Conservation (phyloP, 306 rosid genomes). For the Vachellia collinsii region DNA sequence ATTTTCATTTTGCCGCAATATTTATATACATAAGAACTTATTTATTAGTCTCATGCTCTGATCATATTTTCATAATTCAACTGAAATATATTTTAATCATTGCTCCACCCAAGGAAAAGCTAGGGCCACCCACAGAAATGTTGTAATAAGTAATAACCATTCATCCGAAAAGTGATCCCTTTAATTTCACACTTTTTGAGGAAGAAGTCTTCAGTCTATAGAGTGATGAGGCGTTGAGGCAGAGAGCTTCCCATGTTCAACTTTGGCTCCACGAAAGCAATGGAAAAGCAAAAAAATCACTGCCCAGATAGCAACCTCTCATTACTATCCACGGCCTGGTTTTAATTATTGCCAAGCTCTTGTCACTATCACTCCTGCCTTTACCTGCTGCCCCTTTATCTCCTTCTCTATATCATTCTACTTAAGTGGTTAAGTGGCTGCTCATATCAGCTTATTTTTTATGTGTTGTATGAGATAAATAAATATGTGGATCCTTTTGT, state of each 20-base stretch:
- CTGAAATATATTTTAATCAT: too few species aligned
- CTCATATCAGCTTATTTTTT: too few species aligned
- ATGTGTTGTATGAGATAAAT: too few species aligned
- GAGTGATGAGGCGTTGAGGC: neutral
- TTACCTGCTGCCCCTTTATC: neutral
- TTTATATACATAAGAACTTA: too few species aligned
- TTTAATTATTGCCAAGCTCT: neutral
- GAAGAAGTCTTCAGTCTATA: neutral
- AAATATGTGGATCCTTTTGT: too few species aligned
- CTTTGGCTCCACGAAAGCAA: neutral
- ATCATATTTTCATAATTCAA: too few species aligned
- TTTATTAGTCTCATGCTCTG: too few species aligned
- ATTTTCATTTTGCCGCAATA: too few species aligned
- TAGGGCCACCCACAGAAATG: neutral
- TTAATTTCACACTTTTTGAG: neutral
- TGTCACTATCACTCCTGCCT: neutral
- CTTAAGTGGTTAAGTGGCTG: too few species aligned
- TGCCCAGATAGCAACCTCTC: neutral
- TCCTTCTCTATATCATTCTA: neutral
- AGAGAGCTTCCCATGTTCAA: constrained; percentile 11
- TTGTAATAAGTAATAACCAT: neutral
- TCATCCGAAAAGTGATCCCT: neutral
- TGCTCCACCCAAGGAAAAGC: neutral
- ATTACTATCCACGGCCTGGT: neutral
- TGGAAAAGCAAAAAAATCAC: neutral